phyloP scores from a whole-genome alignment of 345 rosid species.

The Eucalyptus guilfoylei region DNA sequence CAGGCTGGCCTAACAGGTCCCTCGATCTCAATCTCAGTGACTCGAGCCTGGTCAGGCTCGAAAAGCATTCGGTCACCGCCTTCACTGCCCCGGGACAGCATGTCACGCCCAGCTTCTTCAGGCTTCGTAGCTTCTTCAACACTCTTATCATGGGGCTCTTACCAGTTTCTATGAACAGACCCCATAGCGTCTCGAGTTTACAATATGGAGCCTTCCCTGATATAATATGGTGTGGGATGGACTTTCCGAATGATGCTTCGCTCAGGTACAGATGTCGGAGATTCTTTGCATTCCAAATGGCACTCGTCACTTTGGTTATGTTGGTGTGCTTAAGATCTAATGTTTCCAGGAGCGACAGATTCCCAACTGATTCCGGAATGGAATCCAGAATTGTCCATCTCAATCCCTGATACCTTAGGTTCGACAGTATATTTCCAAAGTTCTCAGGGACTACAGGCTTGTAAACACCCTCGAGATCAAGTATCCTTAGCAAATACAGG shows the following conservation, averaged over 20 bases:
- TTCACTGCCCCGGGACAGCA: background rate
- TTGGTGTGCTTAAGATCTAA: conserved; percentile 25
- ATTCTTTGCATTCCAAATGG: background rate
- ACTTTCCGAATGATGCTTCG: background rate
- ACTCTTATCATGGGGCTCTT: background rate
- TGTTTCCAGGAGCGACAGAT: conserved; percentile 13
- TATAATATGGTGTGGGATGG: background rate
- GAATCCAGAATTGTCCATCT: conserved; percentile 7
- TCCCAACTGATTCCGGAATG: conserved; percentile 5
- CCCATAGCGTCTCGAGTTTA: conserved; percentile 14
- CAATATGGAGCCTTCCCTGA: too few relatives aligned
- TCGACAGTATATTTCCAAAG: background rate
- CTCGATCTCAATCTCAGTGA: conserved; percentile 16
- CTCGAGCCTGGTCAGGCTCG: background rate
- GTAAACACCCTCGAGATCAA: conserved; percentile 20
- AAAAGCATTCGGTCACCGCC: background rate
- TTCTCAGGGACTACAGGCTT: conserved; percentile 5
- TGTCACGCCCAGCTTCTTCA: conserved; percentile 18
- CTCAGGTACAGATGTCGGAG: conserved; percentile 14
- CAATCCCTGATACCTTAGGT: conserved; percentile 16
- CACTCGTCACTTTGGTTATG: conserved; percentile 3
- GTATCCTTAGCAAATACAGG: background rate
- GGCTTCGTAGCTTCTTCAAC: background rate
- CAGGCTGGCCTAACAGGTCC: conserved; percentile 2
- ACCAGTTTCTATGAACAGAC: conserved; percentile 1